These are phyloP conservation scores for Debaryomyces coudertii DNA, from an alignment of 1,139 yeast genomes.

Conservation along the genomic window DNA sequence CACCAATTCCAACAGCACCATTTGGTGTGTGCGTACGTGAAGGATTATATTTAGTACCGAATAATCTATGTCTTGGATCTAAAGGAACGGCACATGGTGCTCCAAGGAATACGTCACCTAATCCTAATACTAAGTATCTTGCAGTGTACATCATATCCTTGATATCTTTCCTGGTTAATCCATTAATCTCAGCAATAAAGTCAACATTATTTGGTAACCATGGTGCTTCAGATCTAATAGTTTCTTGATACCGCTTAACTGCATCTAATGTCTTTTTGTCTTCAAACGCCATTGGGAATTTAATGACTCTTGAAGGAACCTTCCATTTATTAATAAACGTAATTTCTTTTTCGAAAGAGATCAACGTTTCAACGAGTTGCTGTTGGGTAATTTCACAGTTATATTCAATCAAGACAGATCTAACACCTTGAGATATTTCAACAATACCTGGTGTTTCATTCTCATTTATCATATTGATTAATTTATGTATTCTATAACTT, in stretches of 20 bases:
- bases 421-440: conserved; percentile 96
- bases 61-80: conserved; percentile 91
- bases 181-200: conserved; percentile 87
- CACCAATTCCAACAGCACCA: conserved; percentile 97
- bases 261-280: conserved; percentile 87
- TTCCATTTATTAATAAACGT: conserved; percentile 78
- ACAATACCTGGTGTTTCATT: conserved; percentile 76
- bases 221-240: conserved; percentile 90
- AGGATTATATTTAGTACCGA: conserved; percentile 95
- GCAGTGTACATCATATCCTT: conserved; percentile 86
- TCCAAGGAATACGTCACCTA: conserved; percentile 96
- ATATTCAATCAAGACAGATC: conserved; percentile 88
- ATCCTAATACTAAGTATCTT: conserved; percentile 86
- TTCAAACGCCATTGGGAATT: conserved; percentile 95
- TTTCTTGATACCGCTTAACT: conserved; percentile 87
- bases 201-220: conserved; percentile 98
- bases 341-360: conserved; percentile 76
- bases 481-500: conserved; percentile 80
- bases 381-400: conserved; percentile 67
- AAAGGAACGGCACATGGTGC: conserved; percentile 98
- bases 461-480: conserved; percentile 70
- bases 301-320: conserved; percentile 78
- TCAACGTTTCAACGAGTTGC: conserved; percentile 61
- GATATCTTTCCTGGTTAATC: conserved; percentile 73
- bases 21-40: conserved; percentile 94